Percentiles rank a stretch among this genome's conserved stretches.
phyloP scores from a whole-genome alignment of 176 grass and related monocot species.

The Triticum monococcum region DNA sequence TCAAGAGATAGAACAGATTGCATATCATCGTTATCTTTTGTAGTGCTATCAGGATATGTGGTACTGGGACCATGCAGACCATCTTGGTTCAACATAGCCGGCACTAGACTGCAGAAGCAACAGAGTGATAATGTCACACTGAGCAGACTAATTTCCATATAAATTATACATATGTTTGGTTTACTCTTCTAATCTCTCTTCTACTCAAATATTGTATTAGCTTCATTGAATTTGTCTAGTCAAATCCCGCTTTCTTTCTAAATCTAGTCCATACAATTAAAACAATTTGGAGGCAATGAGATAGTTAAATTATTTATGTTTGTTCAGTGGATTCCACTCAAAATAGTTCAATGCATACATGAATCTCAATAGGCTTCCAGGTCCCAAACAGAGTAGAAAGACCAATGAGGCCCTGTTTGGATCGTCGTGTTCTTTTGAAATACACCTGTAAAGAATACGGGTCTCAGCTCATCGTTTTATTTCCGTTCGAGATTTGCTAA shows the following conservation, averaged over 20 bases:
- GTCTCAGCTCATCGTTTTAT: no score
- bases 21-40: slow-evolving; percentile 67
- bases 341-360: not conserved
- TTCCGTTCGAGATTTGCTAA: no score
- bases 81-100: slow-evolving; percentile 62
- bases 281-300: not conserved
- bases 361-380: not conserved
- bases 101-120: slow-evolving; percentile 53
- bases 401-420: not conserved
- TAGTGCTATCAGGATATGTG: slow-evolving; percentile 31
- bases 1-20: slow-evolving; percentile 95
- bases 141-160: slow-evolving; percentile 9
- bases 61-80: slow-evolving; percentile 34
- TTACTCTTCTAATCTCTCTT: not conserved
- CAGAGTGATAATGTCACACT: not conserved
- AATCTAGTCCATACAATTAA: not conserved
- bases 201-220: slow-evolving; percentile 2
- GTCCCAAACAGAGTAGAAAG: not conserved
- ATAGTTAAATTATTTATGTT: slow-evolving; percentile 5
- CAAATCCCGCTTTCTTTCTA: not conserved
- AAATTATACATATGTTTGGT: slow-evolving; percentile 15
- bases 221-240: not conserved
- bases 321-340: not conserved
- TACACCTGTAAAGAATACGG: no score
- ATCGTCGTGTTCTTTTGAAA: no score